Evolutionary conservation across 2,329 filamentous ascomycete genomes (phyloP).

Genomic region (Beauveria varroae): DNA sequence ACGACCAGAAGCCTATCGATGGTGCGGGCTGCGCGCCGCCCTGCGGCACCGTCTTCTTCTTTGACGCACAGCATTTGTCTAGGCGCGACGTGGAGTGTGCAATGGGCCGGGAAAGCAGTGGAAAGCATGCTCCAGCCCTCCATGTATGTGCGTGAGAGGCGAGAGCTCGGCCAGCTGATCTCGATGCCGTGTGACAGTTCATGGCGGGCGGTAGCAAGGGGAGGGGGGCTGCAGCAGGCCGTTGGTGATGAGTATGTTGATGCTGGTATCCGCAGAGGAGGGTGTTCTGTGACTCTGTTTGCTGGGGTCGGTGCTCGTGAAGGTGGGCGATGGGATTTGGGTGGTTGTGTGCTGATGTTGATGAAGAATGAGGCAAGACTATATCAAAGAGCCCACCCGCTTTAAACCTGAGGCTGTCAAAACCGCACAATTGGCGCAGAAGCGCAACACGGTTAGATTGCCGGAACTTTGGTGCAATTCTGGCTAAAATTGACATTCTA

Average conservation of each 20-base stretch:
- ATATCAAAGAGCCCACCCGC: no score
- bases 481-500: no score
- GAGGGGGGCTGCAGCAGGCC: not conserved
- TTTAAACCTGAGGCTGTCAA: not conserved
- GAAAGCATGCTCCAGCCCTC: not conserved
- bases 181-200: not conserved
- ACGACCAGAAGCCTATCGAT: constrained; percentile 2
- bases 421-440: not conserved
- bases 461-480: not conserved
- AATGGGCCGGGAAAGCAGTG: not conserved
- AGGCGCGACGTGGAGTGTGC: not conserved
- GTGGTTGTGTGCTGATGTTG: not conserved
- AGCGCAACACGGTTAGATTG: not conserved
- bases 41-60: not conserved
- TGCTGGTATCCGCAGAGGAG: not conserved
- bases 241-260: not conserved
- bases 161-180: not conserved
- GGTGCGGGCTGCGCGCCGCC: not conserved
- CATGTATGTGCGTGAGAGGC: not conserved
- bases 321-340: not conserved
- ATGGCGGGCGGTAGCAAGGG: not conserved
- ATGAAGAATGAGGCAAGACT: not conserved
- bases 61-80: constrained; percentile 7
- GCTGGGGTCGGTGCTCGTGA: not conserved
- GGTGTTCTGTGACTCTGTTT: no score